phyloP scores from a whole-genome alignment of 805 yeast genomes.

The Kodamaea leandrae region DNA sequence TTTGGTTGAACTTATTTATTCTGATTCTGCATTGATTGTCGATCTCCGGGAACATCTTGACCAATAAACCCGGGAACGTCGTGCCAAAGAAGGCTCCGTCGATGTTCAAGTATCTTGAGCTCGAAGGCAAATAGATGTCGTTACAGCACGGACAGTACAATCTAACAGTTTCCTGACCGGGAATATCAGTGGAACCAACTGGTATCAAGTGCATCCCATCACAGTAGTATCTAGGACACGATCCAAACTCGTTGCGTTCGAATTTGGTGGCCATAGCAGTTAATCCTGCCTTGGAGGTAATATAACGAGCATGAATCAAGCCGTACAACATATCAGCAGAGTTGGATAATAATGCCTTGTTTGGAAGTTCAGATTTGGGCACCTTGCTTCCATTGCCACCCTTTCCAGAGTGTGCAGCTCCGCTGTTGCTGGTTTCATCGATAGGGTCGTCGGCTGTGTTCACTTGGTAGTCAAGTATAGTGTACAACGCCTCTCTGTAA shows the following conservation, averaged over 20 bases:
- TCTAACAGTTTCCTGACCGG: slow-evolving; percentile 89
- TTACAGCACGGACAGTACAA: slow-evolving; percentile 93
- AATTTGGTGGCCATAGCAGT: slow-evolving; percentile 92
- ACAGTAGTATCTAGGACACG: slow-evolving; percentile 87
- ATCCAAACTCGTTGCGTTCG: slow-evolving; percentile 84
- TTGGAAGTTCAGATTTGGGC: slow-evolving; percentile 58
- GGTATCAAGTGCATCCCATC: slow-evolving; percentile 89
- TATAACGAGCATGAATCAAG: slow-evolving; percentile 87
- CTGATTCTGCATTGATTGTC: slow-evolving; percentile 70
- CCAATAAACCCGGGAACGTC: slow-evolving; percentile 87
- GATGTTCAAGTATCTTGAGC: slow-evolving; percentile 79
- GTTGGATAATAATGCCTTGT: slow-evolving; percentile 76
- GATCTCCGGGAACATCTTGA: slow-evolving; percentile 88
- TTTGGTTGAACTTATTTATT: slow-evolving; percentile 45
- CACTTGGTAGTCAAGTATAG: slow-evolving; percentile 80
- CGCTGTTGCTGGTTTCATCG: slow-evolving; percentile 13
- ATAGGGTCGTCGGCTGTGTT: slow-evolving; percentile 40
- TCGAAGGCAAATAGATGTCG: slow-evolving; percentile 84
- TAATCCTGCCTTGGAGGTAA: slow-evolving; percentile 84
- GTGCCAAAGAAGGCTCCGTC: slow-evolving; percentile 99
- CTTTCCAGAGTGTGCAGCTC: slow-evolving; percentile 10
- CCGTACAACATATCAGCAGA: slow-evolving; percentile 93
- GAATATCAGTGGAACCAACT: slow-evolving; percentile 84
- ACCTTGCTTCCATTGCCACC: slow-evolving; percentile 19
- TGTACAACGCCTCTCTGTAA: slow-evolving; percentile 87